A percentile compares a stretch with the other conserved stretches of the same genome.
These are phyloP conservation scores for Tinospora cordifolia DNA, from an alignment of 164 flowering plant genomes.

Conservation along the genomic window DNA sequence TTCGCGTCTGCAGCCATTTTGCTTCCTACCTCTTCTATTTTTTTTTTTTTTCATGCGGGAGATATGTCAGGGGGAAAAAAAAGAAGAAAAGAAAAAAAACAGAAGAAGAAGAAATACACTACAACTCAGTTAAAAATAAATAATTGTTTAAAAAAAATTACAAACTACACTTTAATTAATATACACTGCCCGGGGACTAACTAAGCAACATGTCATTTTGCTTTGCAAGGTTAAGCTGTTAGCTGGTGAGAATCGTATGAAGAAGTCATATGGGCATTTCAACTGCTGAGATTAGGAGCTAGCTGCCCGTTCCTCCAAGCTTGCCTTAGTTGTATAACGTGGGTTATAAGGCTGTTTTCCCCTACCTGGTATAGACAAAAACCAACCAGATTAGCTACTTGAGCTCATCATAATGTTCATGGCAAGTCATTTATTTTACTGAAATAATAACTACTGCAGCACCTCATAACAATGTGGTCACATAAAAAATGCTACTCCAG, in stretches of 20 bases:
- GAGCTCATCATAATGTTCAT: background rate
- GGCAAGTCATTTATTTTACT: background rate
- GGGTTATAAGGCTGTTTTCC: slow-evolving; percentile 60
- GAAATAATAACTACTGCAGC: too few relatives aligned
- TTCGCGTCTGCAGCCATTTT: too few relatives aligned
- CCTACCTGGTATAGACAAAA: slow-evolving; percentile 41
- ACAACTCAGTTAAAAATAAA: background rate
- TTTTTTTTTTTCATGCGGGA: background rate
- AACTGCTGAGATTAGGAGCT: slow-evolving; percentile 17
- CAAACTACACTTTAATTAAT: background rate
- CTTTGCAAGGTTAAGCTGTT: background rate
- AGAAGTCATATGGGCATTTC: slow-evolving; percentile 19
- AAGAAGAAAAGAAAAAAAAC: too few relatives aligned
- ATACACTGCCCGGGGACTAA: background rate
- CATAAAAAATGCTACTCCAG: background rate
- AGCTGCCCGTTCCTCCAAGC: slow-evolving; percentile 16
- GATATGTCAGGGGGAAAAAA: background rate
- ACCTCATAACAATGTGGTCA: too few relatives aligned
- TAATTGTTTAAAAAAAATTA: background rate
- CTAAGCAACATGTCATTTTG: background rate
- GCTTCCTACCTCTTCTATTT: background rate
- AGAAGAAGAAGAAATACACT: too few relatives aligned
- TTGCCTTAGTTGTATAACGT: slow-evolving; percentile 56
- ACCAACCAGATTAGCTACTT: background rate
- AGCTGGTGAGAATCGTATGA: background rate